Conservation (phyloP, 2,329 filamentous ascomycete genomes). For the Ceratocystis destructans region DNA sequence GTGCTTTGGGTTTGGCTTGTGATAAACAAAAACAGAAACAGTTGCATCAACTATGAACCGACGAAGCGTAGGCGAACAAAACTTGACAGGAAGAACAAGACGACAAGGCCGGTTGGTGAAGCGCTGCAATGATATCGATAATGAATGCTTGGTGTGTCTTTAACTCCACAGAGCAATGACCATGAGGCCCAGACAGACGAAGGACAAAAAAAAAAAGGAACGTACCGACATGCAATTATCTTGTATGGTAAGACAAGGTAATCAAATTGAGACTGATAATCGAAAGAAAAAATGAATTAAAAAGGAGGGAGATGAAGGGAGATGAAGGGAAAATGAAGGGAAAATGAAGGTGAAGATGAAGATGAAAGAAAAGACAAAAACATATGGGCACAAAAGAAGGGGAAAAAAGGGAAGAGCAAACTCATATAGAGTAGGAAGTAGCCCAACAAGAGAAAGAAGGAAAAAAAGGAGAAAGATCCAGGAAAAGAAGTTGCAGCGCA, state of each 20-base stretch:
- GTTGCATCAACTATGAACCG: background rate
- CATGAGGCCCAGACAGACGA: background rate
- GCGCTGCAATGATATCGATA: background rate
- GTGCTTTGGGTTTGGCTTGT: background rate
- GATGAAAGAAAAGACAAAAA: background rate
- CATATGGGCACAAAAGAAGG: constrained; percentile 1
- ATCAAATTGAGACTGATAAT: background rate
- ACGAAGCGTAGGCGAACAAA: background rate
- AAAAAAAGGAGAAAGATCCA: background rate
- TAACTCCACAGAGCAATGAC: background rate
- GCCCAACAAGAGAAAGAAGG: background rate
- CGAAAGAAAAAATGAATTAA: background rate
- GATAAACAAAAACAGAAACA: background rate
- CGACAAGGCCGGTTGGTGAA: background rate
- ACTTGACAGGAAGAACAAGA: background rate
- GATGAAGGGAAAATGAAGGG: background rate
- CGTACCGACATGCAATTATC: background rate
- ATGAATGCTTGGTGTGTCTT: background rate
- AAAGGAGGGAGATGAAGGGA: background rate
- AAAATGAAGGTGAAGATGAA: background rate
- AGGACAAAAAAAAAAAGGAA: background rate
- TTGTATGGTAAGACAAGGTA: background rate
- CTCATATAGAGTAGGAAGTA: background rate
- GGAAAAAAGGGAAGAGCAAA: background rate
- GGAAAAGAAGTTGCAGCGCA: background rate